These are phyloP conservation scores for Colletotrichum cordylinicola DNA, from an alignment of 2,329 filamentous ascomycete genomes.

Conservation along the genomic window DNA sequence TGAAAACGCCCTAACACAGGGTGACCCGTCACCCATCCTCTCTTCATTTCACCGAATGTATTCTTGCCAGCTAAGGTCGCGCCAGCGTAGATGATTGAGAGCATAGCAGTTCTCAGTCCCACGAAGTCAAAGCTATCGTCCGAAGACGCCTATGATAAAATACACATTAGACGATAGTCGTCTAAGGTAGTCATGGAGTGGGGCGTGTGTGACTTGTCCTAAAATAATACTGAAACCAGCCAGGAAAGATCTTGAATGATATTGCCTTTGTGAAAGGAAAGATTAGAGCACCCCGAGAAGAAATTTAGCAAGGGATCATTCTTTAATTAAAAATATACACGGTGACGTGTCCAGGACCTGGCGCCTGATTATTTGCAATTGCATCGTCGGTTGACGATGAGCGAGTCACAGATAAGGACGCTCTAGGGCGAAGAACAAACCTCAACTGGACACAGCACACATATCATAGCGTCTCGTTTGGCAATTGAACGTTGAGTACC, in stretches of 20 bases:
- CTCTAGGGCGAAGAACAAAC: not conserved
- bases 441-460: not conserved
- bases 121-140: accelerated
- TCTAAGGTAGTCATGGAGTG: too few relatives aligned
- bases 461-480: not conserved
- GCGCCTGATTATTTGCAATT: too few relatives aligned
- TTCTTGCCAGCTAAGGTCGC: not conserved
- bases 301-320: not conserved
- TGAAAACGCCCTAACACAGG: not conserved
- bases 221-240: not conserved
- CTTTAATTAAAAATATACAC: not conserved
- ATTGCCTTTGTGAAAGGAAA: not conserved
- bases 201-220: not conserved
- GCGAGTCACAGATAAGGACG: not conserved
- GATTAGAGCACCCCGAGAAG: too few relatives aligned
- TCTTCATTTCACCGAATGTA: too few relatives aligned
- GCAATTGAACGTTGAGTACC: accelerated
- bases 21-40: too few relatives aligned
- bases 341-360: not conserved
- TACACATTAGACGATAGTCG: not conserved
- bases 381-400: not conserved
- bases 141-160: not conserved
- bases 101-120: not conserved
- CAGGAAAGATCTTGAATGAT: not conserved
- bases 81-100: not conserved